phyloP scores from a whole-genome alignment of 1,139 yeast species.

The Debaryomycetaceae sp. region DNA sequence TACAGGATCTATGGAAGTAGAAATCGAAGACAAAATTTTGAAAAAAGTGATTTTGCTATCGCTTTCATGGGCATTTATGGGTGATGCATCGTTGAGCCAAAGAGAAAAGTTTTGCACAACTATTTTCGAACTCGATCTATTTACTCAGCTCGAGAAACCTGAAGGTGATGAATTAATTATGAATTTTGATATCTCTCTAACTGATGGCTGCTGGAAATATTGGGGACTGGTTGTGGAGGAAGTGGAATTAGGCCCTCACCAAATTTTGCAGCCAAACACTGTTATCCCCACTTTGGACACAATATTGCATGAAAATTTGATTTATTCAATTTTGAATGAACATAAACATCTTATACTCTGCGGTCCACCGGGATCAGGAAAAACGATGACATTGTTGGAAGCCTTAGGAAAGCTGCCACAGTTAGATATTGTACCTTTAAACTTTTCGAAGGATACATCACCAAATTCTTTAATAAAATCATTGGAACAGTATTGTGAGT shows the following conservation, averaged over 20 bases:
- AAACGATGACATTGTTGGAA: slow-evolving; percentile 83
- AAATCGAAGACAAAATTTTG: slow-evolving; percentile 27
- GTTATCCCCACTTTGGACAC: slow-evolving; percentile 85
- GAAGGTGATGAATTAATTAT: slow-evolving; percentile 15
- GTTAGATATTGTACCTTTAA: slow-evolving; percentile 64
- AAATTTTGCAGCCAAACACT: slow-evolving; percentile 58
- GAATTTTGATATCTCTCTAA: slow-evolving; percentile 47
- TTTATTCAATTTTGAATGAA: slow-evolving; percentile 55
- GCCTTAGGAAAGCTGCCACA: slow-evolving; percentile 59
- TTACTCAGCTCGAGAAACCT: slow-evolving; percentile 12
- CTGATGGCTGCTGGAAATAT: slow-evolving; percentile 49
- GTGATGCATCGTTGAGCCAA: slow-evolving; percentile 47
- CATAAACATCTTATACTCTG: slow-evolving; percentile 69
- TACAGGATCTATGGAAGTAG: slow-evolving; percentile 12
- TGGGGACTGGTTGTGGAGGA: slow-evolving; percentile 45
- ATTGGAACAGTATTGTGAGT: slow-evolving; percentile 71
- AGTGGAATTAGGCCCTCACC: slow-evolving; percentile 57
- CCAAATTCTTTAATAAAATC: slow-evolving; percentile 62
- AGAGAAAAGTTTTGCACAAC: slow-evolving; percentile 37
- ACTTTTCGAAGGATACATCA: slow-evolving; percentile 80
- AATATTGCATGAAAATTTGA: slow-evolving; percentile 57
- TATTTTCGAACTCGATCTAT: slow-evolving; percentile 20
- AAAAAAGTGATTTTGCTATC: slow-evolving; percentile 41
- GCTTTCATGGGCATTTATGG: slow-evolving; percentile 67
- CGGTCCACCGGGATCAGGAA: slow-evolving; percentile 98